Percentiles rank a stretch among this genome's conserved stretches.
These are phyloP conservation scores for Calonectria pseudoreteaudii DNA, from an alignment of 2,329 filamentous ascomycete species.

Conservation along the genomic window DNA sequence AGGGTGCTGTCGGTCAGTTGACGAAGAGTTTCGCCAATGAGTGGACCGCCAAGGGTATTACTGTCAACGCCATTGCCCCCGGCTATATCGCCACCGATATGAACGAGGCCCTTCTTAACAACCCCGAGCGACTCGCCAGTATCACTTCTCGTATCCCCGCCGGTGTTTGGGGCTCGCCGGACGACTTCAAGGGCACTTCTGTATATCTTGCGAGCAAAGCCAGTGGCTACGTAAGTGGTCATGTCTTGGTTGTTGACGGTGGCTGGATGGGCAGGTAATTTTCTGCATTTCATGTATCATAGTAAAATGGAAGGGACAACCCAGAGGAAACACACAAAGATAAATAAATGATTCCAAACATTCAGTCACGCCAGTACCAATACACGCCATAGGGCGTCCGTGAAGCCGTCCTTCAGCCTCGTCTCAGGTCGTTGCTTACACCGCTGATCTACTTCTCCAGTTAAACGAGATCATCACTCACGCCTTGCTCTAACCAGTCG, in stretches of 20 bases:
- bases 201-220: slow-evolving; percentile 82
- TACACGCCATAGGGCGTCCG: not conserved
- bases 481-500: slow-evolving; percentile 38
- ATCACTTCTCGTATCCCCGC: slow-evolving; percentile 87
- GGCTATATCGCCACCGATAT: slow-evolving; percentile 96
- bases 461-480: not conserved
- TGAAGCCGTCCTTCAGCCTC: not conserved
- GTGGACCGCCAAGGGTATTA: slow-evolving; percentile 83
- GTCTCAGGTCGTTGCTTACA: not conserved
- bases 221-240: slow-evolving; percentile 85
- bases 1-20: slow-evolving; percentile 86
- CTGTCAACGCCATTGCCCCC: slow-evolving; percentile 89
- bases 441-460: not conserved
- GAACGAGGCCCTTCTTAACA: slow-evolving; percentile 84
- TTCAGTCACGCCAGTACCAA: not conserved
- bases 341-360: not conserved
- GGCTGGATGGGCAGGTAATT: slow-evolving; percentile 88
- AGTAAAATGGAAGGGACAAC: slow-evolving; percentile 15
- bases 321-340: not conserved
- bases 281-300: not conserved
- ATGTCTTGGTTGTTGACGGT: slow-evolving; percentile 86
- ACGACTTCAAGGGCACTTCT: slow-evolving; percentile 88
- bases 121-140: slow-evolving; percentile 75
- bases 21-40: slow-evolving; percentile 90
- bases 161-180: slow-evolving; percentile 83